These are phyloP conservation scores for Penicillium psychrosexuale DNA, from an alignment of 2,329 filamentous ascomycete genomes.

Conservation along the genomic window DNA sequence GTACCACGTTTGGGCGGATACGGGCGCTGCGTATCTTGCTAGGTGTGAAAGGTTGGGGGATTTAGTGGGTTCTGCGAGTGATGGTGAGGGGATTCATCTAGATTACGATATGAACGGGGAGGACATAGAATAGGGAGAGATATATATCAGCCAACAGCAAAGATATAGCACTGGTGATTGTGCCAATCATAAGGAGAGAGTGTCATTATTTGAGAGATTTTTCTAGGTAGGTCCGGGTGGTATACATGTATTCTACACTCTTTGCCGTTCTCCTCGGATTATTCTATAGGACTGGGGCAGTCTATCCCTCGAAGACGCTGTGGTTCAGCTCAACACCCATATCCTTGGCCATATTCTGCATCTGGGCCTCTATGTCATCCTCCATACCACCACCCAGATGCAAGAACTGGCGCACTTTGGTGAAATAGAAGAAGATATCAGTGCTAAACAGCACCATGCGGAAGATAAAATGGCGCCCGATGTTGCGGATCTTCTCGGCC, in stretches of 20 bases:
- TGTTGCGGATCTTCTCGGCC: slow-evolving; percentile 63
- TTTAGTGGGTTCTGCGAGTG: not conserved
- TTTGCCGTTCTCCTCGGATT: not conserved
- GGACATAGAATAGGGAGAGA: not conserved
- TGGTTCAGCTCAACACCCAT: slow-evolving; percentile 90
- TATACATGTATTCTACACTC: slow-evolving; percentile 6
- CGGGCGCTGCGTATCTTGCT: slow-evolving; percentile 45
- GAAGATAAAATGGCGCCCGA: slow-evolving; percentile 78
- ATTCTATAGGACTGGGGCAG: not conserved
- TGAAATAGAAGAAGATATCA: slow-evolving; percentile 80
- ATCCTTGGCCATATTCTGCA: slow-evolving; percentile 84
- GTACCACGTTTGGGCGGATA: slow-evolving; percentile 47
- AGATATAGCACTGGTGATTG: not conserved
- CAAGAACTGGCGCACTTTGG: slow-evolving; percentile 71
- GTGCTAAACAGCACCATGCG: slow-evolving; percentile 69
- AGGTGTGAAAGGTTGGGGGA: slow-evolving; percentile 22
- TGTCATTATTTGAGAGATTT: slow-evolving; percentile 1
- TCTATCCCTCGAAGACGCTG: slow-evolving; percentile 77
- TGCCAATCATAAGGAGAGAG: not conserved
- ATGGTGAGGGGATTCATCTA: not conserved
- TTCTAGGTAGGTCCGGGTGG: slow-evolving; percentile 3
- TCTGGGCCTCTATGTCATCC: slow-evolving; percentile 83
- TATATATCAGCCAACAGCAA: not conserved
- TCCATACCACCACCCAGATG: slow-evolving; percentile 84
- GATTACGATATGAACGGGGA: not conserved